Evolutionary conservation across 2,329 filamentous ascomycete genomes (phyloP), one percentile per base, ranked within the genome.

Genomic region (Talaromyces sp.): DNA sequence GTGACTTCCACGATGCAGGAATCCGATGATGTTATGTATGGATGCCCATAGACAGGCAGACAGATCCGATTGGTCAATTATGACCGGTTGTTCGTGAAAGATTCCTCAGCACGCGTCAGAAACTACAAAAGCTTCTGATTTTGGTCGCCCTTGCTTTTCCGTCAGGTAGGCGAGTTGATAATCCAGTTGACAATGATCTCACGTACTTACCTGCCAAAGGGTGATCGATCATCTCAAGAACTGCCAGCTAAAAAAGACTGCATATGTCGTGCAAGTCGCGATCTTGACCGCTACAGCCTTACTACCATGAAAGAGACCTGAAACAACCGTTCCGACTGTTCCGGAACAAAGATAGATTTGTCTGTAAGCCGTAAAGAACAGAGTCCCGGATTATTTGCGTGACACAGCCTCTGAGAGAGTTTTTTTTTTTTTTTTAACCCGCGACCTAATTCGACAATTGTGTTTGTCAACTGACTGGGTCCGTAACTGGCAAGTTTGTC

Each of bases 31-130:
- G 27, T 17, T 37, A n/a, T 37, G 37, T 45, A 45, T 45, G 59
- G 35, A 27, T 41, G 43, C 59, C 31, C 22, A 13, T 61, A 27
- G 25, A 39, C 27, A 54, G 25, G 22, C 60, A 62, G 60, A n/a
- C 9, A 2, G 35, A 62, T 62, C 60, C 47, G 60, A 62, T 62
- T 62, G 47, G 60, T 22, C 52, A 22, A 56, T 56, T 35, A 7
- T 50, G 47, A 27, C 45, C 47, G 9, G 27, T 1, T 50, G 17
- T 27, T 11, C 47, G 15, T 17, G 47, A 27, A 27, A 49, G 22
- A 27, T 27, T 50, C 25, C 13, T 31, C 22, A 25, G 25, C 22
- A 50, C 15, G 31, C 25, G 22, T 19, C 13, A 52, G 6, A 1
- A 10, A n/a, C 27, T 27, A 52, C n/a, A 25, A 31, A 22, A 2